Base-by-base conservation (phyloP, 139 green algal species). In the Diplosphaera chodatii region DNA sequence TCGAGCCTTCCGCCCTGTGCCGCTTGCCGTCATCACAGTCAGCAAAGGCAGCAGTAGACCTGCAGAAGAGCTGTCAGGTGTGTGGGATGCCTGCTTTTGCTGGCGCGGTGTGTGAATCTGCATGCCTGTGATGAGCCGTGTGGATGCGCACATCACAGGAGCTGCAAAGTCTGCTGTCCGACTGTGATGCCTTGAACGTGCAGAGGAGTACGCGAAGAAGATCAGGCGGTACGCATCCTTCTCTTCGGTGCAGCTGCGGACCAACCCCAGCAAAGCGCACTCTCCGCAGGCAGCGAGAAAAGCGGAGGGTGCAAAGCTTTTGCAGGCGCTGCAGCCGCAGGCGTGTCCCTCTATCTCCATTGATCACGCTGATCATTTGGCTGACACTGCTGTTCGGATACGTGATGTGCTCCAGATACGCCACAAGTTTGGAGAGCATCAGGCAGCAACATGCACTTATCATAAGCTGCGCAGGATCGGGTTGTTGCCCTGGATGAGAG, bases 401-500 rank as follows among this genome's bases (percentile, higher is more conserved):
- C n/a, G n/a, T n/a, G n/a, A n/a, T n/a, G n/a, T n/a, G n/a, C n/a
- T n/a, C n/a, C n/a, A n/a, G n/a, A n/a, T n/a, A n/a, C n/a, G n/a
- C n/a, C n/a, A n/a, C n/a, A n/a, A n/a, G n/a, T n/a, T n/a, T n/a
- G 37, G 8, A 8, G 37, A 48, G 37, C 37, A 13, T 8, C 37
- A 48, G 8, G 37, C 13, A 13, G 37, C 37, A 13, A 48, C 37
- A 21, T 8, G 8, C 10, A 8, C 8, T 21, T 28, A 64, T n/a
- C 55, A 4, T 65, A n/a, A 31, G 2, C 5, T 25, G 27, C 32
- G 59, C 59, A 65, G 29, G 85, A 89, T 48, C 41, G 64, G 0
- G 78, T 93, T 1, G 71, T 94, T 1, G 31, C 86, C 15, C 70
- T 94, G 41, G 88, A 94, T 34, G 88, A 94, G 70, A 70, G 88